Conservation (phyloP, 2,329 filamentous ascomycete species). For the Hymenoscyphus repandus region DNA sequence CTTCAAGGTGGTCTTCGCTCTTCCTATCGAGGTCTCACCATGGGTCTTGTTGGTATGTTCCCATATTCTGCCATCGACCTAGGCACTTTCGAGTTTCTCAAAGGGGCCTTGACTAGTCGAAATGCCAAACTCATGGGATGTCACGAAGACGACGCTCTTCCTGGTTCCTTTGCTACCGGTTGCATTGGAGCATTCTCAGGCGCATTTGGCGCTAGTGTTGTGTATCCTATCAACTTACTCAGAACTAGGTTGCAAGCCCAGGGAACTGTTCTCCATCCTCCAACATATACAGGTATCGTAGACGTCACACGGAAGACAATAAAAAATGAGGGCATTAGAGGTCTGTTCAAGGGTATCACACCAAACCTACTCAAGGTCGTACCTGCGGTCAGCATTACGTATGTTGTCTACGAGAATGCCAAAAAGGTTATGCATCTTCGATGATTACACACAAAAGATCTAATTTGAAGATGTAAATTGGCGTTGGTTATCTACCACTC, state of each 20-base stretch:
- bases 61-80: constrained; percentile 97
- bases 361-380: constrained; percentile 96
- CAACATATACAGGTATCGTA: constrained; percentile 84
- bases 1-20: constrained; percentile 65
- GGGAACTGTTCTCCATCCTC: constrained; percentile 84
- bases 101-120: constrained; percentile 64
- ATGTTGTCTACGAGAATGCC: constrained; percentile 87
- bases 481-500: no score
- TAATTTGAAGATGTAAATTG: background rate
- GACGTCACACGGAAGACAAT: constrained; percentile 85
- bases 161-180: constrained; percentile 78
- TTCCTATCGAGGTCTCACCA: constrained; percentile 88
- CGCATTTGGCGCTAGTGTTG: constrained; percentile 85
- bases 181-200: constrained; percentile 88
- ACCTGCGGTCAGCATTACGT: constrained; percentile 91
- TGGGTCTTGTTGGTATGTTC: constrained; percentile 94
- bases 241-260: constrained; percentile 90
- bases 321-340: constrained; percentile 73
- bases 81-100: constrained; percentile 90
- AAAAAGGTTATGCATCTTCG: constrained; percentile 58
- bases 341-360: constrained; percentile 90
- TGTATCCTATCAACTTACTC: constrained; percentile 92
- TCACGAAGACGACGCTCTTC: constrained; percentile 76
- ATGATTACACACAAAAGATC: constrained; percentile 5
- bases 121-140: constrained; percentile 65